phyloP scores from a whole-genome alignment of 495 filamentous ascomycete genomes.

The Xylaria palmicola region DNA sequence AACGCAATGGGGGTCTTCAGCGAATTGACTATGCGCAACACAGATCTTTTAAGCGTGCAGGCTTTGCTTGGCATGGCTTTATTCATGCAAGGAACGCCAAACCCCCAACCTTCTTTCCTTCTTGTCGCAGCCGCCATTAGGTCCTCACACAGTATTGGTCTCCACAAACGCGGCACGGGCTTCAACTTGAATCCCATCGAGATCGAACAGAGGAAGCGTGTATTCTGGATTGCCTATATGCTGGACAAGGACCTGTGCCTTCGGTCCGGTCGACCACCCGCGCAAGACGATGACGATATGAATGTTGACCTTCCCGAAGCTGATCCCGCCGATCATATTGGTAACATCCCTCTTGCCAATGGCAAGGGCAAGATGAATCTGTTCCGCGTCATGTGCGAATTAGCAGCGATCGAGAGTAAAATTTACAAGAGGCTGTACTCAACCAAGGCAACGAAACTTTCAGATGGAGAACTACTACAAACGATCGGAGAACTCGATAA shows the following conservation, averaged over 20 bases:
- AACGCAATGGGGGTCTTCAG: constrained; percentile 92
- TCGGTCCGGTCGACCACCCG: constrained; percentile 85
- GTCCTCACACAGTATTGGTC: constrained; percentile 87
- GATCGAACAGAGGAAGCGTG: constrained; percentile 90
- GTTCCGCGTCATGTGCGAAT: constrained; percentile 86
- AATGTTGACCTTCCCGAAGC: constrained; percentile 94
- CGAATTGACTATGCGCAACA: constrained; percentile 92
- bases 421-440: constrained; percentile 95
- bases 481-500: constrained; percentile 94
- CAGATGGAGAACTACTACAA: constrained; percentile 90
- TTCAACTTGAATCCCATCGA: constrained; percentile 90
- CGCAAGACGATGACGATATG: constrained; percentile 97
- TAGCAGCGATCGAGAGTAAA: constrained; percentile 86
- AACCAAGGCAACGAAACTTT: constrained; percentile 85
- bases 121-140: constrained; percentile 91
- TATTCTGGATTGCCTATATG: constrained; percentile 98
- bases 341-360: constrained; percentile 85
- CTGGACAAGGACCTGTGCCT: constrained; percentile 95
- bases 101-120: constrained; percentile 93
- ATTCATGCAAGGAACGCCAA: constrained; percentile 94
- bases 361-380: constrained; percentile 93
- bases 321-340: constrained; percentile 86
- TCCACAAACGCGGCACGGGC: constrained; percentile 87
- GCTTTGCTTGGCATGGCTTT: constrained; percentile 93
- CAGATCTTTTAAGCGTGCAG: constrained; percentile 94